Evolutionary conservation across 768 basidiomycete species (phyloP), one percentile per base, ranked within the genome.

Genomic region (Kwoniella mangroviensis): DNA sequence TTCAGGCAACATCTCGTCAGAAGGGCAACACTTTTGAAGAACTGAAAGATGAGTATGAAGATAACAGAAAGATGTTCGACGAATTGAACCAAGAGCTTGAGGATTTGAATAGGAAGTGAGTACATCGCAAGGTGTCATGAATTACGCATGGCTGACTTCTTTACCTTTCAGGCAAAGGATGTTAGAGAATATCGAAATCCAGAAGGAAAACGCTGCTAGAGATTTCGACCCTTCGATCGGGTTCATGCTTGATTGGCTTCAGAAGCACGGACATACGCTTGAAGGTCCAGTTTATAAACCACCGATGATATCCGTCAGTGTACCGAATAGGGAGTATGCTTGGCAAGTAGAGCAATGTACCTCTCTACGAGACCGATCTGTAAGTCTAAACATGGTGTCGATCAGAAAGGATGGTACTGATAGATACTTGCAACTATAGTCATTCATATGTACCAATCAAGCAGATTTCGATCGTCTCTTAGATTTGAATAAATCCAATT

Each of bases 241-340:
- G 1, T 83, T 66, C 52, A 67, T 75, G 13, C 68, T 83, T 17
- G 69, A 79, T 13, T 83, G 80, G 80, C 69, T 81, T 22, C 51
- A 59, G 24, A 22, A 75, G 13, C 89, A 94, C 77, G 86, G 84
- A 57, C 59, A 87, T 70, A 83, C 84, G 67, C 94, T 98, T 85
- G 88, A 87, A 80, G 90, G 89, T 87, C 87, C 90, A 64, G 89
- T 98, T n/a, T 89, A 91, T 69, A 92, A 94, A 82, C 96, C 97
- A 17, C 89, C 94, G 0, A 85, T 89, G 74, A 86, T 99, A 68
- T 88, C 88, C 13, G 84, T 93, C 52, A 89, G 84, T 21, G 87
- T 96, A 15, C 88, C 89, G 17, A 87, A 94, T 79, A 84, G 82
- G 75, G 73, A 79, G 51, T 92, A 86, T 68, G 88, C 88, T 1